Evolutionary conservation across 129 eudicot species (phyloP).

Genomic region (Rutidosis leptorrhynchoides): DNA sequence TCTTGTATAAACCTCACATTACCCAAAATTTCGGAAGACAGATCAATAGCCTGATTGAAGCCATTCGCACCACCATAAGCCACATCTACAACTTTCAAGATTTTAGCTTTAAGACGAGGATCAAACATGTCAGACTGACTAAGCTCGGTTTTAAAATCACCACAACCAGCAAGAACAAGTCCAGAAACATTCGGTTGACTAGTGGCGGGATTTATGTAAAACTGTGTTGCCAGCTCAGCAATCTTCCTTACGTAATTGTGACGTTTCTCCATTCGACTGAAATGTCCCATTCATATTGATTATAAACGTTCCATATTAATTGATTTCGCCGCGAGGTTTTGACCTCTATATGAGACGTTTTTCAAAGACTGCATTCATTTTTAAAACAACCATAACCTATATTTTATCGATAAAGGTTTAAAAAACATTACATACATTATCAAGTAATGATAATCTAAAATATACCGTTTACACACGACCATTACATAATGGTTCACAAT

Average conservation of each 20-base stretch:
- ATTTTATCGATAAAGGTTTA: too few species aligned
- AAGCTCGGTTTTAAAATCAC: slow-evolving; percentile 37
- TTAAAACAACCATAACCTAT: too few species aligned
- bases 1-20: slow-evolving; percentile 40
- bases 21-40: slow-evolving; percentile 31
- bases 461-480: too few species aligned
- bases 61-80: slow-evolving; percentile 37
- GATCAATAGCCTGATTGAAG: slow-evolving; percentile 37
- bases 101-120: slow-evolving; percentile 36
- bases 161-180: slow-evolving; percentile 38
- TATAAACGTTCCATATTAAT: too few species aligned
- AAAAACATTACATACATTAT: too few species aligned
- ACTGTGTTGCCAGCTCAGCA: slow-evolving; percentile 36
- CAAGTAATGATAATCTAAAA: too few species aligned
- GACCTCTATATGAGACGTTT: too few species aligned
- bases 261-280: slow-evolving; percentile 43
- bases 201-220: slow-evolving; percentile 34
- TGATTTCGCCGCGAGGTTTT: too few species aligned
- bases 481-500: too few species aligned
- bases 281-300: too few species aligned
- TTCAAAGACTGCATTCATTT: too few species aligned
- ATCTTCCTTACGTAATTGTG: slow-evolving; percentile 38
- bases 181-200: slow-evolving; percentile 43
- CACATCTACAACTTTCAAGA: slow-evolving; percentile 38
- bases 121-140: slow-evolving; percentile 42